These are phyloP conservation scores for Kondoa malvinella DNA, from an alignment of 768 basidiomycete genomes.

Conservation along the genomic window DNA sequence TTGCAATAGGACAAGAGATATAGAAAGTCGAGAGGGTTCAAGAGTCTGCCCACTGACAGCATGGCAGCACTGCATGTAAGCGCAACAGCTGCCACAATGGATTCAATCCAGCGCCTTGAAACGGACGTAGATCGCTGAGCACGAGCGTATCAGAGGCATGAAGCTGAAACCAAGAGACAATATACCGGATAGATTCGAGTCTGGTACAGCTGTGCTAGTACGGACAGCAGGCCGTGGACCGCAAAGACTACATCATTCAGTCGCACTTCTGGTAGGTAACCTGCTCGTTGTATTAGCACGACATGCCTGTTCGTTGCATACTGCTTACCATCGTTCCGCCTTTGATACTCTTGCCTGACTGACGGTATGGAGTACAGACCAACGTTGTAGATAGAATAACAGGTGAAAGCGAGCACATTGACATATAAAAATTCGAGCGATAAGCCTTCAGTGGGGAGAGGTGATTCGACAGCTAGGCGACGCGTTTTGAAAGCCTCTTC, in stretches of 20 bases:
- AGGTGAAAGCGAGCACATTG: conserved; percentile 33
- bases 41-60: conserved; percentile 14
- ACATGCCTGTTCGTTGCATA: background rate
- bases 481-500: too few species aligned
- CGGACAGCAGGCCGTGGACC: conserved; percentile 26
- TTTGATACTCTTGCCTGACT: conserved; percentile 31
- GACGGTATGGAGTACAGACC: conserved; percentile 28
- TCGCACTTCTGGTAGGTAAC: conserved; percentile 28
- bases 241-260: conserved; percentile 35
- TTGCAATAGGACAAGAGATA: conserved; percentile 31
- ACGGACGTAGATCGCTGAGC: conserved; percentile 5
- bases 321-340: conserved; percentile 29
- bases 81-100: conserved; percentile 22
- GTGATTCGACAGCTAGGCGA: too few species aligned
- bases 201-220: too few species aligned
- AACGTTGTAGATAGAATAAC: conserved; percentile 31
- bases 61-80: conserved; percentile 23
- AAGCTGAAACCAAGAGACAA: conserved; percentile 29
- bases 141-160: conserved; percentile 30
- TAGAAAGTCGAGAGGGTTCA: conserved; percentile 27
- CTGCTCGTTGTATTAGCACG: background rate
- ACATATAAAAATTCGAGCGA: conserved; percentile 33
- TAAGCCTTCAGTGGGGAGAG: too few species aligned
- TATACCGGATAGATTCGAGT: conserved; percentile 18
- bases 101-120: conserved; percentile 25